Evolutionary conservation across 2,329 filamentous ascomycete genomes (phyloP), one percentile per base, ranked within the genome.

Genomic region (Pseudofabraea citricarpa): DNA sequence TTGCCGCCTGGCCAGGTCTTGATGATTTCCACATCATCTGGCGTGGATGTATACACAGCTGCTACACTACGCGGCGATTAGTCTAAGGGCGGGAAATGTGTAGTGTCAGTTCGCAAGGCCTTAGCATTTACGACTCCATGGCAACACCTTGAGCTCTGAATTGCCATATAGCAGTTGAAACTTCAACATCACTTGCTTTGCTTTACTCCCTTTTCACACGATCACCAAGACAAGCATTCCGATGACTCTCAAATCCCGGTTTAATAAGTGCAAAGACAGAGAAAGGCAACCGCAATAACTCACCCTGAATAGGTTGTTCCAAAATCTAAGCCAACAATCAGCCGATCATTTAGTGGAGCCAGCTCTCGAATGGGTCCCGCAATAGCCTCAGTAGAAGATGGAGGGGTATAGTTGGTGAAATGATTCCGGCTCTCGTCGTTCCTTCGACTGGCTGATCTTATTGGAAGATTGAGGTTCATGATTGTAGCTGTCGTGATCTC

Each of bases 1-100:
- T 90, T 90, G 21, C 85, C 85, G 20, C 87, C 87, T 0, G 87
- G 86, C 87, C 87, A 91, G 12, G 79, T 84, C 68, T 89, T 90
- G 69, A 90, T 89, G 56, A 90, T 87, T 60, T 90, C 85, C 45
- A 90, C 73, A 61, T 90, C 86, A 61, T 90, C 85, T 10, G 86
- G 85, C 2, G 81, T 87, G 4, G 80, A 83, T 12, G 82, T 85
- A 56, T 88, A 87, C 4, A 87, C 82, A 22, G 82, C 81, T 6
- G 85, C 84, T 46, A 87, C 83, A 43, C 79, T 81, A 61, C 36
- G 48, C 4, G n/a, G 26, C 20, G 12, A 27, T 43, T 16, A 43
- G 35, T 29, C 16, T 18, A n/a, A 10, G 36, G 24, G 16, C n/a
- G n/a, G n/a, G n/a, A n/a, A n/a, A n/a, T n/a, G n/a, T n/a, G n/a